These are phyloP conservation scores for Kluyveromyces lactis DNA, from an alignment of 805 yeast species.

Conservation along the genomic window DNA sequence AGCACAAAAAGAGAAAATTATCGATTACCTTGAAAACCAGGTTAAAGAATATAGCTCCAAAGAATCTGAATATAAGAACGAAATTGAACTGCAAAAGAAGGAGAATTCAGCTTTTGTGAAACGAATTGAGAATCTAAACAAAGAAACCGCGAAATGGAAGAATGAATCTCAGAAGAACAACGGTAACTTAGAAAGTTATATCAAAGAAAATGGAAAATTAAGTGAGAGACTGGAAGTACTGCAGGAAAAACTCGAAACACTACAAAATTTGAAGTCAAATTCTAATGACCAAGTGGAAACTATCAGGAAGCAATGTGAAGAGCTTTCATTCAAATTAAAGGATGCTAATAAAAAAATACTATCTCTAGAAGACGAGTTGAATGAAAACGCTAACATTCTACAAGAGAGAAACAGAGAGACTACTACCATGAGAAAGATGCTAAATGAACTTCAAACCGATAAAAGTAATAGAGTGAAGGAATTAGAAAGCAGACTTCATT, in stretches of 20 bases:
- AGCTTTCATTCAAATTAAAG: slow-evolving; percentile 52
- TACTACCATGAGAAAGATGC: slow-evolving; percentile 56
- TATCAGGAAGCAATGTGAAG: slow-evolving; percentile 64
- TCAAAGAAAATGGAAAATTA: slow-evolving; percentile 33
- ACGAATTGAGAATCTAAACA: slow-evolving; percentile 23
- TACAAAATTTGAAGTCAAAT: slow-evolving; percentile 30
- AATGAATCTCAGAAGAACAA: slow-evolving; percentile 35
- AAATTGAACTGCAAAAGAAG: slow-evolving; percentile 22
- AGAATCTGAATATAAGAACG: slow-evolving; percentile 21
- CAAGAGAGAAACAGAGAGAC: slow-evolving; percentile 81
- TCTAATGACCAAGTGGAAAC: slow-evolving; percentile 39
- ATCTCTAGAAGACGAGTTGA: slow-evolving; percentile 72
- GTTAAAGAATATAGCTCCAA: slow-evolving; percentile 30
- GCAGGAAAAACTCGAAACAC: slow-evolving; percentile 32
- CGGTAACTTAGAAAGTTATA: slow-evolving; percentile 27
- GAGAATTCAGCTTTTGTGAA: slow-evolving; percentile 28
- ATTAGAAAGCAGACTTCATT: slow-evolving; percentile 41
- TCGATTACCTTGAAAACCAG: slow-evolving; percentile 33
- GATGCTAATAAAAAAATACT: slow-evolving; percentile 58
- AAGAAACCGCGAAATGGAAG: slow-evolving; percentile 31
- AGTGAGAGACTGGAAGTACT: slow-evolving; percentile 35
- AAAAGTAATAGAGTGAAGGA: slow-evolving; percentile 47
- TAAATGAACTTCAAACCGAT: slow-evolving; percentile 60
- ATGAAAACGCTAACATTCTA: slow-evolving; percentile 60
- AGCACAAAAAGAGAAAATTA: slow-evolving; percentile 31